Evolutionary conservation across 73 alveolate genomes (phyloP).

Genomic region (Uronychia setigera): DNA sequence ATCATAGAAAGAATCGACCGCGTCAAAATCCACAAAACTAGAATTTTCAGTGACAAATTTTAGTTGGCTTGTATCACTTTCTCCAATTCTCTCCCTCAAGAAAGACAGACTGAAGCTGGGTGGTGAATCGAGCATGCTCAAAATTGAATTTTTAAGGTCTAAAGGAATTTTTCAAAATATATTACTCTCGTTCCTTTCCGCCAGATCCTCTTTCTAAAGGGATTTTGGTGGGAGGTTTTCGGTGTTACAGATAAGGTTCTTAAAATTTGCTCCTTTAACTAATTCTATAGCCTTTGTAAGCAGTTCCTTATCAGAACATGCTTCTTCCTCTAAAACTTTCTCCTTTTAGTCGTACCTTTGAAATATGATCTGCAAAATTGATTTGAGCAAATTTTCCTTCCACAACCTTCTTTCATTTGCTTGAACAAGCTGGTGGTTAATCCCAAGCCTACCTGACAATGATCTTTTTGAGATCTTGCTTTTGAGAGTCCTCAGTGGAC

Average conservation of each 20-base stretch:
- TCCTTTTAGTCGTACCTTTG: neutral
- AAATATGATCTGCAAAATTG: conserved; percentile 22
- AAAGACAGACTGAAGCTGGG: neutral
- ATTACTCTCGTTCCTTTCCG: conserved; percentile 1
- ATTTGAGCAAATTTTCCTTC: conserved; percentile 37
- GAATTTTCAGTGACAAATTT: neutral
- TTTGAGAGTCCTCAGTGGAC: neutral
- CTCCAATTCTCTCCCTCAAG: neutral
- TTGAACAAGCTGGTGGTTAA: conserved; percentile 5
- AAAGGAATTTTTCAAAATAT: too few species aligned
- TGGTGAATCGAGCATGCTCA: neutral
- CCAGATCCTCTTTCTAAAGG: neutral
- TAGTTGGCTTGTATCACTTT: too few species aligned
- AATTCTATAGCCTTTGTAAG: neutral
- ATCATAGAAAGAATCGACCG: neutral
- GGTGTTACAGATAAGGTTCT: neutral
- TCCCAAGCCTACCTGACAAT: neutral
- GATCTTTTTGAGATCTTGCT: neutral
- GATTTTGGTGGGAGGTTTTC: neutral
- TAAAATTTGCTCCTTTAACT: neutral
- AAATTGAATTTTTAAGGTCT: neutral
- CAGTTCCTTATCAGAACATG: neutral
- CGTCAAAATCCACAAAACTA: neutral
- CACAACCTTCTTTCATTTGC: conserved; percentile 34
- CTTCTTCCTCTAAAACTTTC: neutral